Conservation (phyloP, 1,284 basidiomycete genomes). For the Thecaphora thlaspeos region DNA sequence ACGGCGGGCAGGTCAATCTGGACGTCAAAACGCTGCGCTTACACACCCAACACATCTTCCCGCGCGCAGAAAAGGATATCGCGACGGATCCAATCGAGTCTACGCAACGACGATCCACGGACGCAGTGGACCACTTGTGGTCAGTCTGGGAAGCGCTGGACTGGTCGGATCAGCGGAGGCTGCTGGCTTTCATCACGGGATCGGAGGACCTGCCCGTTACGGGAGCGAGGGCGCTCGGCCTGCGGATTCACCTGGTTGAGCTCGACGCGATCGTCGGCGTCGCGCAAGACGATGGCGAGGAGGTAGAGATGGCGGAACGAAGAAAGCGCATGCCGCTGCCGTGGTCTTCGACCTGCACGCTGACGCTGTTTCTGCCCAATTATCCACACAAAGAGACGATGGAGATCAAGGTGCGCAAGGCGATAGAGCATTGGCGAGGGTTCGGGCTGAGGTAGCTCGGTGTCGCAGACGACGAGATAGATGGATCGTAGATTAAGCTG, state of each 20-base stretch:
- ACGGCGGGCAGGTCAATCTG: conserved; percentile 1
- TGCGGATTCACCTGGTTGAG: conserved; percentile 36
- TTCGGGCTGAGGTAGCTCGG: conserved; percentile 39
- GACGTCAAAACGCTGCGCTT: conserved; percentile 26
- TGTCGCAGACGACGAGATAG: too few species aligned
- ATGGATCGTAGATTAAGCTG: too few species aligned
- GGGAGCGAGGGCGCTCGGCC: conserved; percentile 26
- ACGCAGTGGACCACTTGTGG: conserved; percentile 23
- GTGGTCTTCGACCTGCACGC: conserved; percentile 45
- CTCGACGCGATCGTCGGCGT: background rate
- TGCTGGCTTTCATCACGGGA: conserved; percentile 49
- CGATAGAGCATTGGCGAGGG: conserved; percentile 39
- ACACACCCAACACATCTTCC: conserved; percentile 15
- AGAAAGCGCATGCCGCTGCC: conserved; percentile 27
- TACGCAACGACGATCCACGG: background rate
- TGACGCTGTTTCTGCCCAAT: conserved; percentile 38
- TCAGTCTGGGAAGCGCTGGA: conserved; percentile 15
- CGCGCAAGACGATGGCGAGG: background rate
- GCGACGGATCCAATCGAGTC: conserved; percentile 4
- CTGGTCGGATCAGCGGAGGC: conserved; percentile 18
- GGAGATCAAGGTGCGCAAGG: conserved; percentile 26
- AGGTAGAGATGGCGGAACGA: background rate
- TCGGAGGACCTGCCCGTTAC: conserved; percentile 33
- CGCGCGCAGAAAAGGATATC: background rate
- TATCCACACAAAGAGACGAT: conserved; percentile 15